A percentile compares a stretch with the other conserved stretches of the same genome.
These are phyloP conservation scores for Nymphaea thermarum DNA, from an alignment of 164 flowering plant species.

Conservation along the genomic window DNA sequence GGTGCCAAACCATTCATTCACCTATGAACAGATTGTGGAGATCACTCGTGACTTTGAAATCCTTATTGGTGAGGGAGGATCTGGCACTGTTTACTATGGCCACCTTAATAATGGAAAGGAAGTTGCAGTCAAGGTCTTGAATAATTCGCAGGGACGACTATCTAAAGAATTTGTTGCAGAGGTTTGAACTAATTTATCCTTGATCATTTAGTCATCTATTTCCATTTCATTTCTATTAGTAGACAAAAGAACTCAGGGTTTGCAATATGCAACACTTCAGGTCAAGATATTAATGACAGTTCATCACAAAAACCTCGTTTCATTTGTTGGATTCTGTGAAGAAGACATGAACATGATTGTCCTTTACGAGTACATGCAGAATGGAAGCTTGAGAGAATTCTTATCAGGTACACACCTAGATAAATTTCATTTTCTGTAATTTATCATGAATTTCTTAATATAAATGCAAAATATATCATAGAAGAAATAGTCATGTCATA, in stretches of 20 bases:
- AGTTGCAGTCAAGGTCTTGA: conserved; percentile 44
- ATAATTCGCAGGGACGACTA: conserved; percentile 23
- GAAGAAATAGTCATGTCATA: too few species aligned
- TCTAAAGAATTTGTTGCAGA: conserved; percentile 27
- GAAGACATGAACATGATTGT: conserved; percentile 24
- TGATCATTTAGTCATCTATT: too few species aligned
- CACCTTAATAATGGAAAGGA: conserved; percentile 12
- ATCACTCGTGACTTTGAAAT: conserved; percentile 28
- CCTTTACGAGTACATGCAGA: conserved; percentile 40
- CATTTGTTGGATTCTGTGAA: conserved; percentile 35
- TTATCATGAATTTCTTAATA: too few species aligned
- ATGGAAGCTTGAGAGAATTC: conserved; percentile 24
- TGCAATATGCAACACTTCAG: conserved; percentile 11
- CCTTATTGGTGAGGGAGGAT: conserved; percentile 36
- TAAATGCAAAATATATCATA: too few species aligned
- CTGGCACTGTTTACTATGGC: conserved; percentile 41
- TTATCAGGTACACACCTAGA: conserved; percentile 17
- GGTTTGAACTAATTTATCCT: conserved; percentile 12
- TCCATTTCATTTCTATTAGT: too few species aligned
- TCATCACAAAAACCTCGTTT: conserved; percentile 36
- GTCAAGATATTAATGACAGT: conserved; percentile 29
- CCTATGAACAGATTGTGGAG: conserved; percentile 19
- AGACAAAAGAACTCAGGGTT: too few species aligned
- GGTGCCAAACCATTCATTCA: conserved; percentile 5
- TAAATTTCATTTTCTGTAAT: too few species aligned